Evolutionary conservation across 2,329 filamentous ascomycete species (phyloP).

Genomic region (Helotiales sp.): DNA sequence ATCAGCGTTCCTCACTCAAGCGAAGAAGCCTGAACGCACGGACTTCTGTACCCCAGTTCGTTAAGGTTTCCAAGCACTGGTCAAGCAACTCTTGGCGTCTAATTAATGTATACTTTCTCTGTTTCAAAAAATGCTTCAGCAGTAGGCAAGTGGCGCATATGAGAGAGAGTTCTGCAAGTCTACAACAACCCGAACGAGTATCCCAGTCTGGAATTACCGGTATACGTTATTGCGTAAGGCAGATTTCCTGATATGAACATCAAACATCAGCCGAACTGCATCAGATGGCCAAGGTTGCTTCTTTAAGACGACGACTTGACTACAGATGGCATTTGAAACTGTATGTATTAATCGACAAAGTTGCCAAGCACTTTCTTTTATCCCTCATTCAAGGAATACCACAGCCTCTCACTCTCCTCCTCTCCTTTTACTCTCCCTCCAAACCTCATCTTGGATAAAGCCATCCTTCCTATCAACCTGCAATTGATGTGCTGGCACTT

Average conservation of each 20-base stretch:
- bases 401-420: too few species aligned
- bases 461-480: not conserved
- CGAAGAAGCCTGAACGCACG: too few species aligned
- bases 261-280: too few species aligned
- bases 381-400: too few species aligned
- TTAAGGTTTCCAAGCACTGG: slow-evolving; percentile 4
- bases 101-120: too few species aligned
- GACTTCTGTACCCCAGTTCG: too few species aligned
- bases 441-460: not conserved
- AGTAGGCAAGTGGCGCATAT: not conserved
- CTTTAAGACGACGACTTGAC: not conserved
- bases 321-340: not conserved
- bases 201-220: not conserved
- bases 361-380: not conserved
- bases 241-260: too few species aligned
- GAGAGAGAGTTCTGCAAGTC: not conserved
- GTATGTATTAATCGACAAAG: not conserved
- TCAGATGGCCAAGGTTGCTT: too few species aligned
- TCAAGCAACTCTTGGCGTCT: slow-evolving; percentile 4
- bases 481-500: not conserved
- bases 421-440: too few species aligned
- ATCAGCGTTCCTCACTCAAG: too few species aligned
- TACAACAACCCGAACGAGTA: not conserved
- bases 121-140: too few species aligned
- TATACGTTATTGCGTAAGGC: not conserved